phyloP scores from a whole-genome alignment of 2,329 filamentous ascomycete genomes.

The Cytospora piceicola region DNA sequence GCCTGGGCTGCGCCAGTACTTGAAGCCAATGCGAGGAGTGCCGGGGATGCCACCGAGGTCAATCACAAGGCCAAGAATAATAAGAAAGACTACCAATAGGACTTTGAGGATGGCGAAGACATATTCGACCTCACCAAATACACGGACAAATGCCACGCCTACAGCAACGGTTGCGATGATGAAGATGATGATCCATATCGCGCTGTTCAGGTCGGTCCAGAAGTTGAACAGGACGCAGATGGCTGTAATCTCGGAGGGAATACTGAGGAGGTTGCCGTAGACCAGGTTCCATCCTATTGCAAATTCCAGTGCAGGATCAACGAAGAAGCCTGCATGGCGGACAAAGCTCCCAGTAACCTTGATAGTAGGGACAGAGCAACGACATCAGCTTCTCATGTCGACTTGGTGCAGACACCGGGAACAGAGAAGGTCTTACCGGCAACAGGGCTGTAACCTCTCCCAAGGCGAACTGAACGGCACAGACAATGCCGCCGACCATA shows the following conservation, averaged over 20 bases:
- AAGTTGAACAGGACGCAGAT: slow-evolving; percentile 65
- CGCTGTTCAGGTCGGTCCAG: slow-evolving; percentile 62
- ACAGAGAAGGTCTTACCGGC: slow-evolving; percentile 43
- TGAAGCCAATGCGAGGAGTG: slow-evolving; percentile 63
- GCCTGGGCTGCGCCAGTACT: slow-evolving; percentile 69
- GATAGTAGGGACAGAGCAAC: not conserved
- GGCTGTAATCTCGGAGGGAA: slow-evolving; percentile 65
- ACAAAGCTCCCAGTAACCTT: slow-evolving; percentile 64
- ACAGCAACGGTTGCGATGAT: slow-evolving; percentile 59
- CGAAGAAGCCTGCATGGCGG: slow-evolving; percentile 61
- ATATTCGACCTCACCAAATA: slow-evolving; percentile 64
- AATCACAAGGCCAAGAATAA: slow-evolving; percentile 65
- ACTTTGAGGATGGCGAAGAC: slow-evolving; percentile 60
- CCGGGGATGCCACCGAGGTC: slow-evolving; percentile 65
- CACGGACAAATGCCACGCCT: slow-evolving; percentile 60
- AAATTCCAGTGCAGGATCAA: slow-evolving; percentile 63
- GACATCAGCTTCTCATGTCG: not conserved
- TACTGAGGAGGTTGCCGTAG: slow-evolving; percentile 58
- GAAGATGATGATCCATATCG: slow-evolving; percentile 57
- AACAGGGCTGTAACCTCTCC: slow-evolving; percentile 64
- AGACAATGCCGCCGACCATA: slow-evolving; percentile 60
- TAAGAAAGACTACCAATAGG: slow-evolving; percentile 63
- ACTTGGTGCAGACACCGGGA: not conserved
- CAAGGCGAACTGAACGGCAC: slow-evolving; percentile 61
- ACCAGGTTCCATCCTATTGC: slow-evolving; percentile 59